These are phyloP conservation scores for Discostella pseudostelligera DNA, from an alignment of 108 stramenopile genomes.

Conservation along the genomic window DNA sequence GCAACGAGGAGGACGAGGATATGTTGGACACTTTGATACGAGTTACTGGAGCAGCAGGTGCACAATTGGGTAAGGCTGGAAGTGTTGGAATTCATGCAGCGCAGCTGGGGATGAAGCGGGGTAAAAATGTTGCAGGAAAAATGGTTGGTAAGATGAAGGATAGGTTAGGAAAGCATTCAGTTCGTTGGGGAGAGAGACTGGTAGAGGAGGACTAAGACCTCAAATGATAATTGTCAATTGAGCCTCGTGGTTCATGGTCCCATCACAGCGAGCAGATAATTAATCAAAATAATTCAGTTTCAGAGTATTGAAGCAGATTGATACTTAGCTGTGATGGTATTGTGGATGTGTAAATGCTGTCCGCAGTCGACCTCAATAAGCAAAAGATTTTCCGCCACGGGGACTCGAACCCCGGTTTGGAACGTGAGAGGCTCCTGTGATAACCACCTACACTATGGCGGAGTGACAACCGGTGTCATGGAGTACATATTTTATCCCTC, in stretches of 20 bases:
- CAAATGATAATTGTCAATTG: conserved; percentile 1
- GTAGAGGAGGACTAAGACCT: conserved; percentile 11
- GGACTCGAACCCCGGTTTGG: conserved; percentile 57
- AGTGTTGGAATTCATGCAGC: conserved; percentile 29
- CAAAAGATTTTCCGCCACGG: conserved; percentile 23
- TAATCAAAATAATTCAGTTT: too few species aligned
- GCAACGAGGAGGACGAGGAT: conserved; percentile 42
- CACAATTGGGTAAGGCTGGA: conserved; percentile 17
- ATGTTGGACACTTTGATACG: conserved; percentile 42
- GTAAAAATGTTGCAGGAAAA: conserved; percentile 30
- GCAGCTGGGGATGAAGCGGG: conserved; percentile 25
- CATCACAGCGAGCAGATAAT: neutral
- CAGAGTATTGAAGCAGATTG: too few species aligned
- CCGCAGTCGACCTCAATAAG: too few species aligned
- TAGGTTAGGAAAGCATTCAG: conserved; percentile 26
- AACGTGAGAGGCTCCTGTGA: conserved; percentile 48
- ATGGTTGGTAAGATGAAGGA: conserved; percentile 45
- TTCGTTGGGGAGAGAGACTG: conserved; percentile 27
- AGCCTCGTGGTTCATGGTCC: conserved; percentile 2
- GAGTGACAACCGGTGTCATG: too few species aligned
- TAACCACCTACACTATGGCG: conserved; percentile 50
- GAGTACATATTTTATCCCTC: too few species aligned
- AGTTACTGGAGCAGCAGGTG: conserved; percentile 39
- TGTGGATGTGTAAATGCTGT: too few species aligned
- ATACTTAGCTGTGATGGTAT: too few species aligned